A percentile compares a stretch with the other conserved stretches of the same genome.
Conservation (phyloP, 805 yeast species). For the Metschnikowia arizonensis region DNA sequence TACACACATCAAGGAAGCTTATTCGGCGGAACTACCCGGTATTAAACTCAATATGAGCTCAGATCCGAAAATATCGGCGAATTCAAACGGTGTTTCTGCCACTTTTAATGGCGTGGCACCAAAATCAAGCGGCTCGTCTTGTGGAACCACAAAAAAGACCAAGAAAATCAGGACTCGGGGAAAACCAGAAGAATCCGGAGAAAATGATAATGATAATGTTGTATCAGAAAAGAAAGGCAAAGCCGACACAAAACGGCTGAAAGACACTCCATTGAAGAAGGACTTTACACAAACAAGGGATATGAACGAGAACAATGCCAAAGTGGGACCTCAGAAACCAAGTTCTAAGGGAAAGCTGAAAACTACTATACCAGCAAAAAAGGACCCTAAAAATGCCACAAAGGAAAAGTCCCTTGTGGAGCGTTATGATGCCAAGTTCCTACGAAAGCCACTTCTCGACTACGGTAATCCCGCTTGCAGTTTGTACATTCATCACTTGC, state of each 20-base stretch:
- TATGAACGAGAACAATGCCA: background rate
- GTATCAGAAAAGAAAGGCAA: background rate
- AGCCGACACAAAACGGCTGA: background rate
- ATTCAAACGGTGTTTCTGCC: background rate
- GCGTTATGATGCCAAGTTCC: background rate
- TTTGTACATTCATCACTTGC: constrained; percentile 18
- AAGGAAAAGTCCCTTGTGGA: background rate
- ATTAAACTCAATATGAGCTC: background rate
- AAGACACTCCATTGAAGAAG: background rate
- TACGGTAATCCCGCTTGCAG: constrained; percentile 17
- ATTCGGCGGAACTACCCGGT: background rate
- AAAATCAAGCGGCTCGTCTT: background rate
- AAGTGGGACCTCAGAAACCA: background rate
- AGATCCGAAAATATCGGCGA: background rate
- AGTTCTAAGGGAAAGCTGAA: background rate
- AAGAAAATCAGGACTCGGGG: background rate
- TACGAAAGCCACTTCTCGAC: constrained; percentile 6
- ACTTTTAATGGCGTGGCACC: background rate
- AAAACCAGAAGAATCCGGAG: background rate
- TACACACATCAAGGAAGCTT: background rate
- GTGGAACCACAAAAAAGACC: background rate
- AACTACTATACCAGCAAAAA: background rate
- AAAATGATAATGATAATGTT: background rate
- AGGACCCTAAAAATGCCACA: background rate
- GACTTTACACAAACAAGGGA: constrained; percentile 2